These are phyloP conservation scores for Santalum album DNA, from an alignment of 164 flowering plant genomes.

Conservation along the genomic window DNA sequence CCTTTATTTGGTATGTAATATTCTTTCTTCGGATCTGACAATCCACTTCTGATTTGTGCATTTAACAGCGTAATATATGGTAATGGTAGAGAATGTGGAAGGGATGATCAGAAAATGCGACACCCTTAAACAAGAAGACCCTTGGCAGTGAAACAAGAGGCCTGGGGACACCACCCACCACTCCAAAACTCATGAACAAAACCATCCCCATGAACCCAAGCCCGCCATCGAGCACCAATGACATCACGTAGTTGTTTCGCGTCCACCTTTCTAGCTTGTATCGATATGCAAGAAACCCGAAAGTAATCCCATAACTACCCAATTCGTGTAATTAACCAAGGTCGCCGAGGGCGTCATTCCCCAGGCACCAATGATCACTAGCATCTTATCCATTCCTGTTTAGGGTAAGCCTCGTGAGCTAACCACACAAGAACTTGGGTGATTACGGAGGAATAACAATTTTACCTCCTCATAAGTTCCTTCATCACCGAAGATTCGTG, in stretches of 20 bases:
- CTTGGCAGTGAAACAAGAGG: conserved; percentile 62
- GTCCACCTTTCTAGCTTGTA: conserved; percentile 63
- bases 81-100: too few relatives aligned
- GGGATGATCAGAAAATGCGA: too few relatives aligned
- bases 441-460: too few relatives aligned
- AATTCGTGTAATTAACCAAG: conserved; percentile 59
- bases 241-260: conserved; percentile 60
- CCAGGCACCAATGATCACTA: conserved; percentile 57
- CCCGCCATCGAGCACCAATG: conserved; percentile 77
- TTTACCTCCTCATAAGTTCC: too few relatives aligned
- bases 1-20: too few relatives aligned
- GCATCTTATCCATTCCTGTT: conserved; percentile 70
- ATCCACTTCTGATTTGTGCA: too few relatives aligned
- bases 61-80: too few relatives aligned
- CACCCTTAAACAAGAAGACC: conserved; percentile 48
- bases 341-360: conserved; percentile 70
- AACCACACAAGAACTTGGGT: conserved; percentile 61
- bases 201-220: conserved; percentile 82
- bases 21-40: too few relatives aligned
- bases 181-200: conserved; percentile 44
- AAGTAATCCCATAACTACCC: conserved; percentile 57
- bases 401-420: conserved; percentile 53
- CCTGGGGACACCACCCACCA: conserved; percentile 49
- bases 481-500: too few relatives aligned
- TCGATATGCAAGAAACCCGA: conserved; percentile 57